Evolutionary conservation across 352 stramenopile genomes (phyloP).

Genomic region (Pythium aristosporum): DNA sequence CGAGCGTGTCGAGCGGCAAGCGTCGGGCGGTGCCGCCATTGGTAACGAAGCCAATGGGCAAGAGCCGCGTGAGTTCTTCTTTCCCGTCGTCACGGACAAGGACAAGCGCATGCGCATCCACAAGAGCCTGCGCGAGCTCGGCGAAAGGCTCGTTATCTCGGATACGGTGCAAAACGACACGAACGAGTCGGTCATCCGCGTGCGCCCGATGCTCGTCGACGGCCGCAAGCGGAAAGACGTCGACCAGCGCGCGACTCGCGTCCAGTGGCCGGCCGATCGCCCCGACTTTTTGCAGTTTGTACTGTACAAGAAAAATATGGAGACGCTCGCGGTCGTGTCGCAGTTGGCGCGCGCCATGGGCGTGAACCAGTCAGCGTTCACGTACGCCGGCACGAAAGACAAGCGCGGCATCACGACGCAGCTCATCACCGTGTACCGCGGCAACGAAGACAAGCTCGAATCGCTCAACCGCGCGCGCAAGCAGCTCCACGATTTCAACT

Average conservation of each 20-base stretch:
- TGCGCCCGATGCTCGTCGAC: conserved; percentile 77
- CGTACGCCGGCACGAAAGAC: conserved; percentile 97
- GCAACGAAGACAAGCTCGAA: conserved; percentile 74
- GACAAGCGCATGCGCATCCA: conserved; percentile 86
- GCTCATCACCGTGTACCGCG: conserved; percentile 90
- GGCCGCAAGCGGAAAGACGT: conserved; percentile 87
- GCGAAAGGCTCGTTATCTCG: conserved; percentile 68
- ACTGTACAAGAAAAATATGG: conserved; percentile 97
- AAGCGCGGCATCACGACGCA: conserved; percentile 96
- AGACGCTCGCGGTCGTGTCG: conserved; percentile 88
- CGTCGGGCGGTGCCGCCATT: not conserved
- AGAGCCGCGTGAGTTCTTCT: conserved; percentile 50
- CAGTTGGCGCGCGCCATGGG: conserved; percentile 78
- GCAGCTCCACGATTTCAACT: conserved; percentile 79
- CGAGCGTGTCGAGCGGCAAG: conserved; percentile 20
- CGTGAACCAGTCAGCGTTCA: conserved; percentile 72
- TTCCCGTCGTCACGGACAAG: conserved; percentile 80
- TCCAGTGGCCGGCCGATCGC: conserved; percentile 61
- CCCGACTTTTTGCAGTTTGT: conserved; percentile 94
- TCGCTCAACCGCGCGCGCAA: conserved; percentile 70
- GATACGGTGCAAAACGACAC: conserved; percentile 80
- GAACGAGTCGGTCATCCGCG: conserved; percentile 62
- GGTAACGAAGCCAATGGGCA: conserved; percentile 6
- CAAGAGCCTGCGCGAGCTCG: conserved; percentile 71
- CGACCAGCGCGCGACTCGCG: conserved; percentile 47